Evolutionary conservation across 1,284 basidiomycete genomes (phyloP).

Genomic region (Quambalaria eucalypti): DNA sequence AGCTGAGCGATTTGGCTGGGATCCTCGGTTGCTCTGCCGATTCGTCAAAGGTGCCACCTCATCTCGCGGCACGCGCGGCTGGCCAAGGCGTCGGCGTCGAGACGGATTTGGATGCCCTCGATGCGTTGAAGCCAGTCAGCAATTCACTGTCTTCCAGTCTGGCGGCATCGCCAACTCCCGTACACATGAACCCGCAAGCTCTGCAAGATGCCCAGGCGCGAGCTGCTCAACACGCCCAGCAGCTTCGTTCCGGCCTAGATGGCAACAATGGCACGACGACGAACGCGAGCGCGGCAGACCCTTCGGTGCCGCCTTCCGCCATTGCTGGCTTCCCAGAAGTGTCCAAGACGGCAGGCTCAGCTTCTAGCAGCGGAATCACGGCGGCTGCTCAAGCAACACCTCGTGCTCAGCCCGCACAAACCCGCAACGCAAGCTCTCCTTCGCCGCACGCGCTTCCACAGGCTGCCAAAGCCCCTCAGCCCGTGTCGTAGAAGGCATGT

Average conservation of each 20-base stretch:
- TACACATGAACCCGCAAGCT: conserved; percentile 6
- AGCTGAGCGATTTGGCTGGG: neutral
- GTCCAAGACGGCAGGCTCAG: too few relatives aligned
- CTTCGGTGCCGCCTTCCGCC: too few relatives aligned
- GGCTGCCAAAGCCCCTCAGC: neutral
- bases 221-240: conserved; percentile 2
- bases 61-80: too few relatives aligned
- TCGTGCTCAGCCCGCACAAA: too few relatives aligned
- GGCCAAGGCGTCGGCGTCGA: neutral
- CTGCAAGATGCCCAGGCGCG: conserved; percentile 5
- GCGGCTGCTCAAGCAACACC: too few relatives aligned
- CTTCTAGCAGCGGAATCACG: too few relatives aligned
- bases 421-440: neutral
- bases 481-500: neutral
- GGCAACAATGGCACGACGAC: too few relatives aligned
- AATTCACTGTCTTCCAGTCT: conserved; percentile 5
- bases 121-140: conserved; percentile 7
- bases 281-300: too few relatives aligned
- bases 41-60: too few relatives aligned
- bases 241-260: too few relatives aligned
- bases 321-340: too few relatives aligned
- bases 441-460: neutral
- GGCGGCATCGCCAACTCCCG: neutral
- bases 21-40: neutral
- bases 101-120: conserved; percentile 7